Conservation (phyloP, 257 asterid genomes). For the Solanum lycopersicoides region DNA sequence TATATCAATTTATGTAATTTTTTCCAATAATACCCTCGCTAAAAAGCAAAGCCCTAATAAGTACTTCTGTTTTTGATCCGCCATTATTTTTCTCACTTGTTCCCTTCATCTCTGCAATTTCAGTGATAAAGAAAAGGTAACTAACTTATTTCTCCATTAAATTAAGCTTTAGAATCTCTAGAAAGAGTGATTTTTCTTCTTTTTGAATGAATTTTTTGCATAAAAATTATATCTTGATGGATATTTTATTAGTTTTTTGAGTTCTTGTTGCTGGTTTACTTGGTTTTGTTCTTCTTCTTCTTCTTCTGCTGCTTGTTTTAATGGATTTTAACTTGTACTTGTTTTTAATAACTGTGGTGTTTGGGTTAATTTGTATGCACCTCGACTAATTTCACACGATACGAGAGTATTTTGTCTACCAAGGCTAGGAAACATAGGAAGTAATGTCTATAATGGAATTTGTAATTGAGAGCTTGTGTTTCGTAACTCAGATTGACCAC, state of each 20-base stretch:
- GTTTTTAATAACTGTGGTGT: background rate
- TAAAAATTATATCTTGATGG: background rate
- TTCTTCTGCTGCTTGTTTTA: background rate
- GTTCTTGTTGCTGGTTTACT: background rate
- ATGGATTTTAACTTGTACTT: background rate
- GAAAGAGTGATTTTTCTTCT: fast-evolving
- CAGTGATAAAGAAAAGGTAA: background rate
- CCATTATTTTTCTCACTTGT: background rate
- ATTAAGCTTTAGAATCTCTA: background rate
- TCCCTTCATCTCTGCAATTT: background rate
- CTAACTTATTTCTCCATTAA: background rate
- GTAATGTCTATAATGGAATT: background rate
- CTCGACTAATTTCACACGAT: background rate
- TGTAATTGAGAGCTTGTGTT: background rate
- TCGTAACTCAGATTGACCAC: background rate
- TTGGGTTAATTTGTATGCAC: background rate
- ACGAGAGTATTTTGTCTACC: background rate
- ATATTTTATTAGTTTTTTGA: background rate
- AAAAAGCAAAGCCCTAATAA: background rate
- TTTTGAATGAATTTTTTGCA: background rate
- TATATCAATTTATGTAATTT: too few species aligned
- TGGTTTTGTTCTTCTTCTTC: background rate
- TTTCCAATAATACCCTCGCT: background rate
- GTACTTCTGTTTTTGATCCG: background rate
- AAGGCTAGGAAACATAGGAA: background rate